Base-by-base conservation (phyloP, 768 basidiomycete genomes). In the Austroboletus eburneus region DNA sequence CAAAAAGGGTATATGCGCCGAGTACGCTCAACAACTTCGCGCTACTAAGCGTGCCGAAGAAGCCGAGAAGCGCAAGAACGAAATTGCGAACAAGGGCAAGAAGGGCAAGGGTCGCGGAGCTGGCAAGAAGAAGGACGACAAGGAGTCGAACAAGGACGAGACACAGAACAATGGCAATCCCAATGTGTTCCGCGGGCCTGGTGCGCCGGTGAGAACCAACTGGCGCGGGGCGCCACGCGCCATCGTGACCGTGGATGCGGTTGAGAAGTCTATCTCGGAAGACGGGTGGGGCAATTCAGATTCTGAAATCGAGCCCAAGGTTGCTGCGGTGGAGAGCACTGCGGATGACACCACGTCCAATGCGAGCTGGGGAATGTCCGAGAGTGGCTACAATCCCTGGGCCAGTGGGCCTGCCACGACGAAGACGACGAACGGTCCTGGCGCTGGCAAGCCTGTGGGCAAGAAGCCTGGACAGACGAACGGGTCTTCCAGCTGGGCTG, bases 131-230 rank as follows among this genome's bases (percentile, higher is more conserved):
- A 42, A 46, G 1, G 43, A 47, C 9, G 14, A 24, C 5, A n/a
- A 39, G 4, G 37, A 23, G 21, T 12, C 32, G 5, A 14, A 12
- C 4, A 12, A 4, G 32, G 16, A 33, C 16, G 12, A 4, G 16
- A 16, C 32, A 14, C 32, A 5, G 5, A 37, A 14, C 30, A 27
- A 27, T 27, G 10, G 10, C 25, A 27, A 27, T 27, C 32, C 9
- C 30, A 60, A 52, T 35, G 44, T 38, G 8, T 65, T 63, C 52
- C 54, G 61, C 16, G 64, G 65, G 21, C 47, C 61, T 9, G 64
- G 65, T 9, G 65, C 63, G 3, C 58, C 63, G 2, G 58, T 65
- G 39, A 67, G 39, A 51, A 65, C 57, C 1, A 65, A 58, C 30
- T 65, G 64, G 64, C 63, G 61, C 5, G 61, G 63, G 0, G 30